Conservation (phyloP, 2,329 filamentous ascomycete species). For the Neofusicoccum sp. region DNA sequence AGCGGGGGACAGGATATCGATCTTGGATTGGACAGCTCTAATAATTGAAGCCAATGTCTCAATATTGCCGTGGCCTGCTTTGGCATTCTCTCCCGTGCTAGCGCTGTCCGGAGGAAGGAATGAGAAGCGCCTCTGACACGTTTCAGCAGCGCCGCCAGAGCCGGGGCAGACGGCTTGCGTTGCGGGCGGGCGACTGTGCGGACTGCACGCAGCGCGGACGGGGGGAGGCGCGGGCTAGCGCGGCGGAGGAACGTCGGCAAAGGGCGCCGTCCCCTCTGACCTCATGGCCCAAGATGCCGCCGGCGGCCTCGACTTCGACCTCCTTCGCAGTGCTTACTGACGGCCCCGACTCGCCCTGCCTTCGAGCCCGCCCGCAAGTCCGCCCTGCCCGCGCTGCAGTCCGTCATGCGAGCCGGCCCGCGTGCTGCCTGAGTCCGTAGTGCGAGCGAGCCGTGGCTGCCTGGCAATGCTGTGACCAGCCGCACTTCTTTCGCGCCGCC, state of each 20-base stretch:
- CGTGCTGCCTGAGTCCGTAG: slow-evolving; percentile 4
- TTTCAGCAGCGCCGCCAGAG: no score
- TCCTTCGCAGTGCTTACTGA: background rate
- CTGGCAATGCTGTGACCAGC: background rate
- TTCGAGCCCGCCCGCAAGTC: background rate
- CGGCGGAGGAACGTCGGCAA: background rate
- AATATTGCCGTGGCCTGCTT: no score
- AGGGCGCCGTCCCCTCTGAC: background rate
- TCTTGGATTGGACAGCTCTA: no score
- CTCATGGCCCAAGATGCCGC: background rate
- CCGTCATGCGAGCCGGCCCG: background rate
- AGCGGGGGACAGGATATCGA: no score
- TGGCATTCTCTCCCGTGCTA: no score
- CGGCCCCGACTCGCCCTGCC: background rate
- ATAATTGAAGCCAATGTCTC: no score
- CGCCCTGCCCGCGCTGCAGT: background rate
- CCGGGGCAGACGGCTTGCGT: no score
- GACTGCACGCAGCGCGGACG: no score
- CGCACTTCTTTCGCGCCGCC: background rate
- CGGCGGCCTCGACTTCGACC: background rate
- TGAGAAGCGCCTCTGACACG: no score
- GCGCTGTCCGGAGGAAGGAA: no score
- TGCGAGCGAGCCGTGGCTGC: slow-evolving; percentile 5
- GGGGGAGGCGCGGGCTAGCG: background rate
- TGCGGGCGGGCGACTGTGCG: no score